phyloP scores from a whole-genome alignment of 1,139 yeast species.

The Pichia sp. region DNA sequence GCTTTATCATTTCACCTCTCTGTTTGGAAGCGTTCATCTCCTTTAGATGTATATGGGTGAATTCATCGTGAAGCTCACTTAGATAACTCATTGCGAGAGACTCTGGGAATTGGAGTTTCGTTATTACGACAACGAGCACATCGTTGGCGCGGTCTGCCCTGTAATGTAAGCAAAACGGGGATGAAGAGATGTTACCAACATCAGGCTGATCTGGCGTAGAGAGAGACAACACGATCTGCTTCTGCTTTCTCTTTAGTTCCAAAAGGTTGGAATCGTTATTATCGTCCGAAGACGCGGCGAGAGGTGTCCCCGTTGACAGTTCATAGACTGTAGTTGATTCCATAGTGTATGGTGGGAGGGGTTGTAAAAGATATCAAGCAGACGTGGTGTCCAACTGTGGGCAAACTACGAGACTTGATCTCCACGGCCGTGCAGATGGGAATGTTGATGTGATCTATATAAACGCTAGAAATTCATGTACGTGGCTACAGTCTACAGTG shows the following conservation, averaged over 20 bases:
- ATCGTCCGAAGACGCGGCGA: conserved; percentile 91
- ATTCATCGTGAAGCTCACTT: conserved; percentile 75
- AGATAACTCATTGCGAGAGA: conserved; percentile 85
- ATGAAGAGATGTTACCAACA: conserved; percentile 8
- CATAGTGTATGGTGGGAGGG: no score
- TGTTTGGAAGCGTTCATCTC: conserved; percentile 44
- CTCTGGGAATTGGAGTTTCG: conserved; percentile 70
- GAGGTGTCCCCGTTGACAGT: conserved; percentile 67
- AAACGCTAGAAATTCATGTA: no score
- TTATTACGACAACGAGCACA: conserved; percentile 30
- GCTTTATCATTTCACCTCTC: conserved; percentile 26
- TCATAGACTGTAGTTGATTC: conserved; percentile 67
- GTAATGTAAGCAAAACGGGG: conserved; percentile 11
- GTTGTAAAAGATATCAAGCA: no score
- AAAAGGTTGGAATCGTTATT: neutral
- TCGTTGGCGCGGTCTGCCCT: conserved; percentile 5
- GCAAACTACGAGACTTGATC: no score
- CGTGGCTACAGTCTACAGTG: no score
- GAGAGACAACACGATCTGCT: conserved; percentile 66
- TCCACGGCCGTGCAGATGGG: no score
- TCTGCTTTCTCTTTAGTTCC: conserved; percentile 77
- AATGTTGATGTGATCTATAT: no score
- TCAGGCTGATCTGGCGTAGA: conserved; percentile 3
- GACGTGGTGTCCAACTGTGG: no score
- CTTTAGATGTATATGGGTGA: conserved; percentile 67